Evolutionary conservation across 176 grass and related monocot species (phyloP), one percentile per base, ranked within the genome.

Genomic region (Puccinellia tenuiflora): DNA sequence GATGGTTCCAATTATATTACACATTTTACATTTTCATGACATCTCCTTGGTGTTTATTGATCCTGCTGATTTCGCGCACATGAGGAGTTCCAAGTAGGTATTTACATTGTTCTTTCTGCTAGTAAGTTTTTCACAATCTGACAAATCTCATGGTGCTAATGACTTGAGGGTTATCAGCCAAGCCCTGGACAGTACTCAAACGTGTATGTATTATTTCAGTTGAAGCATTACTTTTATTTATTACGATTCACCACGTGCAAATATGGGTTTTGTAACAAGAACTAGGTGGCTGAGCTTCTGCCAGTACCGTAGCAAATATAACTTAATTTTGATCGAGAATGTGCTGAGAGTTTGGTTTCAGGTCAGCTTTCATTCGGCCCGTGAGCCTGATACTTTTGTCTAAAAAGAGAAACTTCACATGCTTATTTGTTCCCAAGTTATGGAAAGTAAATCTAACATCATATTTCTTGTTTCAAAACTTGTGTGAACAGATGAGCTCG

Each of bases 161-260:
- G 88, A 76, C 89, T 88, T 84, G 86, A 92, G 87, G 86, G 85
- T 90, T 88, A 85, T 88, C 85, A 33, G 84, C 81, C 88, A 86
- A 90, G 88, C 93, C 87, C 81, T 87, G 88, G 93, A 86, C 91
- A 65, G 83, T 89, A 89, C 90, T 18, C 84, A 85, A 90, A 96
- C 85, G 76, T 88, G 97, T 99, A 99, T 96, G 97, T 99, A 95
- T 93, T 94, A 82, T 85, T 88, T 93, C 84, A 90, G 66, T 84
- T 90, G 18, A 84, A 90, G 68, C 75, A 84, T 87, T 79, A 83
- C 79, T 92, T 88, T 61, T 80, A 67, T 90, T 62, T 18, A 68
- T 80, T 87, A 68, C 39, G 34, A 83, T 95, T 88, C 74, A 88
- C 88, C 38, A 46, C 64, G 63, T 90, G 75, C 52, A 77, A 86